These are phyloP conservation scores for Alternaria incomplexa DNA, from an alignment of 2,329 filamentous ascomycete species.

Conservation along the genomic window DNA sequence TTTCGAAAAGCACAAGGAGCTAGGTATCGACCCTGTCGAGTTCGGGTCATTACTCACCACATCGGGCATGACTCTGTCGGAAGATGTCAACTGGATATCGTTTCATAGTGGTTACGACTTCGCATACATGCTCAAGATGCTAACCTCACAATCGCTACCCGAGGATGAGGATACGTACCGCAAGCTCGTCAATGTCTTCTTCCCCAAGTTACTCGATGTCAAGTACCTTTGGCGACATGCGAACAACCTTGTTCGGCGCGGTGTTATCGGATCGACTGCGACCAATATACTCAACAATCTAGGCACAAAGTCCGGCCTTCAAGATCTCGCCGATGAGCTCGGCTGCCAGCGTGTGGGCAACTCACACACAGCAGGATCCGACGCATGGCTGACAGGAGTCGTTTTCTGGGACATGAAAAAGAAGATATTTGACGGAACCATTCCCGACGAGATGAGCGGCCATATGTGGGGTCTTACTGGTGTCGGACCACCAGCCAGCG, in stretches of 20 bases:
- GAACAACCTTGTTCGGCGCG: constrained; percentile 65
- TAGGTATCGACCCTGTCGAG: constrained; percentile 87
- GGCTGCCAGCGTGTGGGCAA: constrained; percentile 87
- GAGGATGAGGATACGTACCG: constrained; percentile 91
- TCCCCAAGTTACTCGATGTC: constrained; percentile 92
- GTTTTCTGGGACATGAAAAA: constrained; percentile 94
- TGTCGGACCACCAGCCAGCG: constrained; percentile 60
- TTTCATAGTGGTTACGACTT: constrained; percentile 99
- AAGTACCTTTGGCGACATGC: constrained; percentile 97
- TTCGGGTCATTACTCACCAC: constrained; percentile 91
- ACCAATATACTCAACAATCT: constrained; percentile 81
- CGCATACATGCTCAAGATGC: constrained; percentile 92
- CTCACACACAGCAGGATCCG: constrained; percentile 91
- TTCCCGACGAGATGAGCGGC: constrained; percentile 80
- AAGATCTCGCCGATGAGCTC: constrained; percentile 91
- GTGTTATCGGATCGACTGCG: constrained; percentile 53
- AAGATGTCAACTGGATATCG: constrained; percentile 93
- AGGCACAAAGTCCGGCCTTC: constrained; percentile 87
- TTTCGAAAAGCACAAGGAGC: constrained; percentile 80
- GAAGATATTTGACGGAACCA: constrained; percentile 82
- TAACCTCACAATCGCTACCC: constrained; percentile 81
- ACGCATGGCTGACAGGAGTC: constrained; percentile 89
- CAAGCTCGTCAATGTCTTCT: constrained; percentile 86
- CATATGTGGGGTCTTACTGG: constrained; percentile 92
- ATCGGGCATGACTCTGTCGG: constrained; percentile 85